These are phyloP conservation scores for Yamadazyma kanchanaburiensis DNA, from an alignment of 1,139 yeast species.

Conservation along the genomic window DNA sequence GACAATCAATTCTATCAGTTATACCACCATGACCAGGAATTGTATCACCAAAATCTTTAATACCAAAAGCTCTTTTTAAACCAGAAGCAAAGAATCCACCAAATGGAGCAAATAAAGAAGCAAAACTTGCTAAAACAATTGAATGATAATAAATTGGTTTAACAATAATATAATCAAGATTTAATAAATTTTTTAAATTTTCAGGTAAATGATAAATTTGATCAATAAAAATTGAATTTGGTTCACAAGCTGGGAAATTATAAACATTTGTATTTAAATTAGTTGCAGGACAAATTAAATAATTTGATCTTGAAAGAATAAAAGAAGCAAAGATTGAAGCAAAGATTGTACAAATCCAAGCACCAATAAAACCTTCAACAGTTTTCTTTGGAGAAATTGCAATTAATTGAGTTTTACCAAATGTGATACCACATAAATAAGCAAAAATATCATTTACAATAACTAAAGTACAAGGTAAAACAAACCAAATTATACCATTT, in stretches of 20 bases:
- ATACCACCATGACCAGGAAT: conserved; percentile 92
- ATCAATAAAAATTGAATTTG: conserved; percentile 82
- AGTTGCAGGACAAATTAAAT: conserved; percentile 84
- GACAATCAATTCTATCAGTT: conserved; percentile 97
- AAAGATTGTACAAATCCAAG: conserved; percentile 89
- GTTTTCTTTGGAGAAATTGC: conserved; percentile 96
- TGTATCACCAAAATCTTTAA: conserved; percentile 42
- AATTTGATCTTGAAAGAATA: conserved; percentile 61
- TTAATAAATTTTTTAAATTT: conserved; percentile 47
- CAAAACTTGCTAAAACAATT: conserved; percentile 83
- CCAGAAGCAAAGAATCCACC: conserved; percentile 99
- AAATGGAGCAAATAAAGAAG: conserved; percentile 95
- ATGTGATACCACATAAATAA: conserved; percentile 93
- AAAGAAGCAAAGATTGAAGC: conserved; percentile 68
- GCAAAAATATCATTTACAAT: conserved; percentile 96
- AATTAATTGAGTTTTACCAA: conserved; percentile 89
- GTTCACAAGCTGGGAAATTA: conserved; percentile 60
- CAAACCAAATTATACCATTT: conserved; percentile 91
- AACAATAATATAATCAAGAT: conserved; percentile 40
- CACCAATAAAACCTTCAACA: conserved; percentile 96
- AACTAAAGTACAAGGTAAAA: conserved; percentile 87
- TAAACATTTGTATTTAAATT: conserved; percentile 55
- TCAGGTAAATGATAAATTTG: conserved; percentile 77
- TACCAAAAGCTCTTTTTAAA: conserved; percentile 92
- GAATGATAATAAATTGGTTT: conserved; percentile 92